Evolutionary conservation across 116 monocot genomes (phyloP).

Genomic region (Zostera marina): DNA sequence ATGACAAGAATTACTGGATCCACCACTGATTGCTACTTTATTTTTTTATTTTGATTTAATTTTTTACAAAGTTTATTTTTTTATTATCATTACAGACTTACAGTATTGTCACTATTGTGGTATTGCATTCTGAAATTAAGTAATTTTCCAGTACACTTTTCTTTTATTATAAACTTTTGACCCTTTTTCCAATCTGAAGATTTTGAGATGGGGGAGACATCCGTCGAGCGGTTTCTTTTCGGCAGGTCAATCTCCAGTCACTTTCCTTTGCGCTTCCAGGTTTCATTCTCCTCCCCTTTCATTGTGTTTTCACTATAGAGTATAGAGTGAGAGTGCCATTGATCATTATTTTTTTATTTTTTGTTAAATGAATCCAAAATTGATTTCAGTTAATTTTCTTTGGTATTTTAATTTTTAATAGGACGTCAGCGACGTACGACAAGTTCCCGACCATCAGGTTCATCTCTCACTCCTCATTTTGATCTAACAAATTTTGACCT

Average conservation of each 20-base stretch:
- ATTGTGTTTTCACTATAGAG: too few species aligned
- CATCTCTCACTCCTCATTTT: neutral
- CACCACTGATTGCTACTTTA: too few species aligned
- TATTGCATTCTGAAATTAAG: too few species aligned
- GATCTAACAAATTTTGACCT: neutral
- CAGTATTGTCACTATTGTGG: too few species aligned
- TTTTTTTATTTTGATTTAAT: too few species aligned
- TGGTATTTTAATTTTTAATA: constrained; percentile 8
- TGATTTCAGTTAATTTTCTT: neutral
- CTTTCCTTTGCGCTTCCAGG: constrained; percentile 53
- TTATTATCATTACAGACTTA: too few species aligned
- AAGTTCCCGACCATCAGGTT: constrained; percentile 66
- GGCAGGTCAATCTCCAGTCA: constrained; percentile 44
- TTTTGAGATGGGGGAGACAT: constrained; percentile 21
- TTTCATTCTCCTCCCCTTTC: neutral
- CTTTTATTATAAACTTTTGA: too few species aligned
- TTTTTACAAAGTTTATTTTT: too few species aligned
- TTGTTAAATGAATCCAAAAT: neutral
- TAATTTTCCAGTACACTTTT: too few species aligned
- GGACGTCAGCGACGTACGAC: constrained; percentile 53
- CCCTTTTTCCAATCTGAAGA: too few species aligned
- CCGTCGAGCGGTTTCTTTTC: constrained; percentile 27
- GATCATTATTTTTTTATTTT: neutral
- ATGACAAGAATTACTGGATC: too few species aligned
- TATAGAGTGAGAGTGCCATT: too few species aligned